Percentiles rank a stretch among this genome's conserved stretches.
Evolutionary conservation across 2,329 filamentous ascomycete genomes (phyloP).

Genomic region (Aspergillus fumigatiaffinis): DNA sequence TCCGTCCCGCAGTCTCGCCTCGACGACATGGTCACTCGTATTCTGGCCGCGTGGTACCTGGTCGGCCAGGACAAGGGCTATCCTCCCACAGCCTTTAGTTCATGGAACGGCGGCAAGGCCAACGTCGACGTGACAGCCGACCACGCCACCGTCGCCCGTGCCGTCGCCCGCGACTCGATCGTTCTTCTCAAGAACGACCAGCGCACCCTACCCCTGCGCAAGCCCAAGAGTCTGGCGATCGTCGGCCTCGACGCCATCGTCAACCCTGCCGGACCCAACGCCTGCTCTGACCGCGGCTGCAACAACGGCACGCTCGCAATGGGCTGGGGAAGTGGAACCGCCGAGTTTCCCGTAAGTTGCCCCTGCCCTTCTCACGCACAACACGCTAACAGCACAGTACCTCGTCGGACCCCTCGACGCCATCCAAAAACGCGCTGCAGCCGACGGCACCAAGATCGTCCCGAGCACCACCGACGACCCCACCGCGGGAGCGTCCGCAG

Average conservation of each 20-base stretch:
- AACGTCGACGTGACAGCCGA: slow-evolving; percentile 36
- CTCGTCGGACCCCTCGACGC: slow-evolving; percentile 43
- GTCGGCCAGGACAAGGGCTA: slow-evolving; percentile 45
- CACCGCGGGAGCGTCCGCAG: slow-evolving; percentile 34
- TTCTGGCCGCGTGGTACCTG: slow-evolving; percentile 49
- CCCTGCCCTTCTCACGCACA: background rate
- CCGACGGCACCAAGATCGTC: slow-evolving; percentile 41
- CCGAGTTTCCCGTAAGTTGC: slow-evolving; percentile 56
- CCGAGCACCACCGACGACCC: slow-evolving; percentile 38
- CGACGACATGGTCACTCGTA: slow-evolving; percentile 57
- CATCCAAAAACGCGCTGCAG: slow-evolving; percentile 35
- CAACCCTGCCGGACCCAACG: slow-evolving; percentile 45
- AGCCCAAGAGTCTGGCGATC: slow-evolving; percentile 46
- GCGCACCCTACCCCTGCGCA: slow-evolving; percentile 42
- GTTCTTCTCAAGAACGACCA: slow-evolving; percentile 46
- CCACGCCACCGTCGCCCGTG: slow-evolving; percentile 37
- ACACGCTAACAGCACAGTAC: slow-evolving; percentile 23
- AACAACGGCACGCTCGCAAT: slow-evolving; percentile 66
- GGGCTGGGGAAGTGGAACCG: slow-evolving; percentile 71
- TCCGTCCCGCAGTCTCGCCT: slow-evolving; percentile 54
- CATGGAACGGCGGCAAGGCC: slow-evolving; percentile 39
- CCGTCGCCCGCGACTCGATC: slow-evolving; percentile 44
- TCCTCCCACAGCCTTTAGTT: slow-evolving; percentile 43
- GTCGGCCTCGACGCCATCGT: slow-evolving; percentile 50
- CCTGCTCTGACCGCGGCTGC: slow-evolving; percentile 60